These are phyloP conservation scores for Globisporangium cylindrosporum DNA, from an alignment of 352 stramenopile genomes.

Conservation along the genomic window DNA sequence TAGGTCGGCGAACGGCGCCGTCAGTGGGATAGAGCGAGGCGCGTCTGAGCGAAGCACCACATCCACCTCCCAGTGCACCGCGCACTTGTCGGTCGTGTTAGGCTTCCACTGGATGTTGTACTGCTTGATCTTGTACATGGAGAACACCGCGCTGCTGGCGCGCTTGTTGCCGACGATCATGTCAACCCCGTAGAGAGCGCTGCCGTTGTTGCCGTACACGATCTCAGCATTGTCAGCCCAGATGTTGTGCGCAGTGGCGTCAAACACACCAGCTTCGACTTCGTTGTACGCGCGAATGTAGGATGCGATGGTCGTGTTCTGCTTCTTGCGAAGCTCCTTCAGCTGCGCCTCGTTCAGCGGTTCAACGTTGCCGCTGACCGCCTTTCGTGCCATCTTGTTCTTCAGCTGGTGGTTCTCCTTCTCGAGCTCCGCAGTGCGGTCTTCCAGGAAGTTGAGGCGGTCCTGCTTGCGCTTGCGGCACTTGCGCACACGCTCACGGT, in stretches of 20 bases:
- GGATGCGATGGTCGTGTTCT: constrained; percentile 67
- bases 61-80: constrained; percentile 76
- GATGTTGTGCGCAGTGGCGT: constrained; percentile 45
- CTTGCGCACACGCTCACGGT: constrained; percentile 86
- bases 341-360: constrained; percentile 53
- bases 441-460: constrained; percentile 83
- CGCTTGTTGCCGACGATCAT: constrained; percentile 67
- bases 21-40: constrained; percentile 52
- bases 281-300: constrained; percentile 82
- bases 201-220: constrained; percentile 51
- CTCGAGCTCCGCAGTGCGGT: constrained; percentile 79
- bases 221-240: constrained; percentile 72
- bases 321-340: constrained; percentile 77
- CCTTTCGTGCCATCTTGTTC: constrained; percentile 69
- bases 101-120: constrained; percentile 79
- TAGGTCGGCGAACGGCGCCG: constrained; percentile 62
- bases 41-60: constrained; percentile 48
- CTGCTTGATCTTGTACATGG: constrained; percentile 81
- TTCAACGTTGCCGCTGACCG: constrained; percentile 36
- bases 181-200: constrained; percentile 45
- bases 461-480: constrained; percentile 88
- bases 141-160: constrained; percentile 57
- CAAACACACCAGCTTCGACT: constrained; percentile 43
- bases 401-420: constrained; percentile 79
- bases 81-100: constrained; percentile 62